Base-by-base conservation (phyloP, 1,139 yeast genomes). In the Geotrichum histeridarum region DNA sequence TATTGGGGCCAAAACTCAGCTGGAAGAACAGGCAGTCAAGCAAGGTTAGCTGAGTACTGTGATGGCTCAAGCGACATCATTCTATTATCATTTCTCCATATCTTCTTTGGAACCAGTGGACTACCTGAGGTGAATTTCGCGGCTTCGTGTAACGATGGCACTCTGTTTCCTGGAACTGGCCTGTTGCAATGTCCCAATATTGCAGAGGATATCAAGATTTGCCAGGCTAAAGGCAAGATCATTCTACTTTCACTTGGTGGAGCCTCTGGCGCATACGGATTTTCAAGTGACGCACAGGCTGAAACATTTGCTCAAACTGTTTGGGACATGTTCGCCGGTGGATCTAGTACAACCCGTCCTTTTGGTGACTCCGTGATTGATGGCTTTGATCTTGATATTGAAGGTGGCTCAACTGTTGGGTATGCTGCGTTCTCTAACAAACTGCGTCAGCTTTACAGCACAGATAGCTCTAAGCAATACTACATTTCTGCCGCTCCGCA, bases 401-500 rank as follows among this genome's bases (percentile, higher is more conserved):
- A 84, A 69, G 78, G 77, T 66, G 76, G 74, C 47, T 66, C 72
- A 51, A 75, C 76, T 48, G 70, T 73, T 6, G 86, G 85, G 8
- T 78, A 78, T 62, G 74, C 75, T 37, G 80, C 84, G 11, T 70
- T 84, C 58, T 86, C 71, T 37, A 63, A 61, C 54, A 60, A 64
- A 60, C 76, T 91, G 64, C 83, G 93, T 73, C 63, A 67, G 12
- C 73, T 79, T 58, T 88, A 79, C 64, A 72, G 73, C 33, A 51
- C 64, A 15, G 67, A 73, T 22, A 84, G 70, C 43, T 57, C 64
- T 53, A 65, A 64, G 69, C 65, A 70, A 14, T 91, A 86, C 73
- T 90, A 86, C 69, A 74, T 91, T 50, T 81, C 95, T 53, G 96
- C 96, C 59, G 95, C 98, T 60, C 98, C 98, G 31, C 98, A 91